Percentiles rank a stretch among this genome's conserved stretches.
Conservation (phyloP, 2,329 filamentous ascomycete genomes). For the Nemania diffusa region DNA sequence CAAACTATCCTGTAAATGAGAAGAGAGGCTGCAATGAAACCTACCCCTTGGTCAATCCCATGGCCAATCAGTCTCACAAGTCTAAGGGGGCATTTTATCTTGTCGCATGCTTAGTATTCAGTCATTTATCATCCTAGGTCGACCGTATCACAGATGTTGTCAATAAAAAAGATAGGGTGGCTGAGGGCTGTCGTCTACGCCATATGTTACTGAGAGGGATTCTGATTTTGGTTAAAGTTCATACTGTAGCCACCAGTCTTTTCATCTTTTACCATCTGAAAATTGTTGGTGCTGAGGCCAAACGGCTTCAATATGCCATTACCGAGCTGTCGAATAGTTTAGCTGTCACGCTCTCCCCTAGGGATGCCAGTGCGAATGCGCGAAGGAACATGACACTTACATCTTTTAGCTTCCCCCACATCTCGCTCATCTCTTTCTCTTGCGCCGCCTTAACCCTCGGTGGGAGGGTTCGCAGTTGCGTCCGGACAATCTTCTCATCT, state of each 20-base stretch:
- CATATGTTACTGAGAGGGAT: constrained; percentile 26
- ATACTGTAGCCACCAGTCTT: constrained; percentile 92
- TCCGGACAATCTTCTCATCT: constrained; percentile 75
- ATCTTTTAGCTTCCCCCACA: constrained; percentile 96
- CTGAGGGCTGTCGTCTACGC: not conserved
- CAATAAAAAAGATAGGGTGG: not conserved
- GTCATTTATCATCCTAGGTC: not conserved
- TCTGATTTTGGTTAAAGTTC: constrained; percentile 73
- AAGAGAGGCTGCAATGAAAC: not conserved
- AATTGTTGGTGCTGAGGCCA: constrained; percentile 92
- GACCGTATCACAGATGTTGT: not conserved
- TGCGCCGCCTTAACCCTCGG: constrained; percentile 78
- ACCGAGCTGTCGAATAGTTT: constrained; percentile 68
- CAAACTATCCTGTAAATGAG: not conserved
- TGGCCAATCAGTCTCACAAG: not conserved
- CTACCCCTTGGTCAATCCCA: not conserved
- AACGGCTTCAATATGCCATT: constrained; percentile 94
- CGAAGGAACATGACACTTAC: constrained; percentile 54
- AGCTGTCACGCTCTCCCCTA: not conserved
- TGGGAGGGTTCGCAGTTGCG: constrained; percentile 74
- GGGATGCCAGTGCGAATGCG: not conserved
- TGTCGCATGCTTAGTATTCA: not conserved
- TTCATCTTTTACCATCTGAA: constrained; percentile 92
- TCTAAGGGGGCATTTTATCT: not conserved
- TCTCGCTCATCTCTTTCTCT: constrained; percentile 89